A percentile compares a stretch with the other conserved stretches of the same genome.
Evolutionary conservation across 495 filamentous ascomycete genomes (phyloP).

Genomic region (Aspergillus egyptiacus): DNA sequence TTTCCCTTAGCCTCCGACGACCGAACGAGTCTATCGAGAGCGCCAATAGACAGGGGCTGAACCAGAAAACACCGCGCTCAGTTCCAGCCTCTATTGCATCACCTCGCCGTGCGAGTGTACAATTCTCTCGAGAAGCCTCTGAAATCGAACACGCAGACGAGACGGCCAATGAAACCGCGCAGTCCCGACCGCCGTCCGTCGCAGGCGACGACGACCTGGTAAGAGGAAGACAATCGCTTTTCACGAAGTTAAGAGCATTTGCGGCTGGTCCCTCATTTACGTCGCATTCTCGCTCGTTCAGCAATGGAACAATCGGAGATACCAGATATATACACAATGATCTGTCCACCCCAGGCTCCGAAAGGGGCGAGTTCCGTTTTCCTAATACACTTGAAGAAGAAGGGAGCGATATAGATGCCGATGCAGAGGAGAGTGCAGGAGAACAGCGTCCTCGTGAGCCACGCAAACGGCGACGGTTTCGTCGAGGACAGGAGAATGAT

Average conservation of each 20-base stretch:
- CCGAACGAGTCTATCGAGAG: conserved; percentile 25
- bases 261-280: conserved; percentile 35
- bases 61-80: conserved; percentile 25
- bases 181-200: conserved; percentile 52
- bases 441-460: conserved; percentile 34
- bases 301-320: conserved; percentile 34
- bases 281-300: conserved; percentile 41
- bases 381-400: conserved; percentile 55
- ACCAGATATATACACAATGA: conserved; percentile 24
- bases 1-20: conserved; percentile 23
- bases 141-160: conserved; percentile 35
- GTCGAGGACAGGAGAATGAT: conserved; percentile 48
- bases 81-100: conserved; percentile 35
- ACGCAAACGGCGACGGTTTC: conserved; percentile 42
- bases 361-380: conserved; percentile 48
- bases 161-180: too few relatives aligned
- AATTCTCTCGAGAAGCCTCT: conserved; percentile 52
- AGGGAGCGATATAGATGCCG: conserved; percentile 67
- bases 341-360: conserved; percentile 35
- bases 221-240: conserved; percentile 58
- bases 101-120: conserved; percentile 54
- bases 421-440: conserved; percentile 62
- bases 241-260: conserved; percentile 60
- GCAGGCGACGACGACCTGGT: conserved; percentile 50
- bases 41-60: conserved; percentile 18